phyloP scores from a whole-genome alignment of 169 alveolate genomes.

The Plasmodium vivax region DNA sequence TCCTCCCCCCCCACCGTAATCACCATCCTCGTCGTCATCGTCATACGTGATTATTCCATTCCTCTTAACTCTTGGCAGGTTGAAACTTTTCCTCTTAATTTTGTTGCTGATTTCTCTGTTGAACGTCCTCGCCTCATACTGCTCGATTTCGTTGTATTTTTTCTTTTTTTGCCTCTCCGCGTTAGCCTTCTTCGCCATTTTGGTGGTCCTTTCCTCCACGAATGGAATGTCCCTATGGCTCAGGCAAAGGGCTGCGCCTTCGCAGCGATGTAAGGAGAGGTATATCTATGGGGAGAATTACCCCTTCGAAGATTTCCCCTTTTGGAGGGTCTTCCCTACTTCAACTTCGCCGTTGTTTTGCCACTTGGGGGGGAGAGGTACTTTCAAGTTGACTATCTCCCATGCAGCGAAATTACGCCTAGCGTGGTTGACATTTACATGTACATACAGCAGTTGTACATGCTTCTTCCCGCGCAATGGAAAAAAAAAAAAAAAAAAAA shows the following conservation, averaged over 20 bases:
- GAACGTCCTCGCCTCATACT: slow-evolving; percentile 7
- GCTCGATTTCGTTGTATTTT: not conserved
- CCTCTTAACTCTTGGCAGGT: slow-evolving; percentile 34
- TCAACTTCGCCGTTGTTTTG: not conserved
- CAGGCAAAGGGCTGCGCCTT: not conserved
- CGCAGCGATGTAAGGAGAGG: not conserved
- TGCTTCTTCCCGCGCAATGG: not conserved
- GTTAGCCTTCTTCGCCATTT: not conserved
- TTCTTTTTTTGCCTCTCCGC: not conserved
- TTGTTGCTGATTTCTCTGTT: slow-evolving; percentile 11
- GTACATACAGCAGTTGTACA: not conserved
- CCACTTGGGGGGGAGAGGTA: not conserved
- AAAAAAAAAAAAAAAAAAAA: no score
- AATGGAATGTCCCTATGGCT: not conserved
- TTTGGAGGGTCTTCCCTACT: not conserved
- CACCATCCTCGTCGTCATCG: slow-evolving; percentile 4
- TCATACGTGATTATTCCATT: slow-evolving; percentile 46
- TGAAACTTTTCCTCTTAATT: slow-evolving; percentile 23
- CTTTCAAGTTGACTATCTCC: not conserved
- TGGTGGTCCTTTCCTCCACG: not conserved
- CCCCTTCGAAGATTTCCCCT: not conserved
- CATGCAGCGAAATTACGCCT: no score
- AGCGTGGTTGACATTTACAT: not conserved
- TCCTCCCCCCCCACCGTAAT: not conserved
- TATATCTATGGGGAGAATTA: not conserved